Base-by-base conservation (phyloP, 179 eudicot genomes). In the Drosera spatulata region DNA sequence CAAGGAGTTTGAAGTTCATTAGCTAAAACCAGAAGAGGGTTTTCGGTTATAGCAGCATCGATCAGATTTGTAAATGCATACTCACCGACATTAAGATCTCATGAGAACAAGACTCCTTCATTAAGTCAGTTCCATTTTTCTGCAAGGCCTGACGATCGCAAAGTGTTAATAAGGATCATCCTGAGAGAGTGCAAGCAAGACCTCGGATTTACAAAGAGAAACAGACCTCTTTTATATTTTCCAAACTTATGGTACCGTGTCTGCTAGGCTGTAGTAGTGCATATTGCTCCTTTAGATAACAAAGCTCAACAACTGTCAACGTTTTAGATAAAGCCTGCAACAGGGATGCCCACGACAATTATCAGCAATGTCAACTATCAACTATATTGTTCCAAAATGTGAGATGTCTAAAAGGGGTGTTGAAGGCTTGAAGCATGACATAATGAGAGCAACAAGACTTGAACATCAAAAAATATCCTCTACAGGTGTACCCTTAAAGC, bases 291-390 rank as follows among this genome's bases (percentile, higher is more conserved):
- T 77, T 81, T 10, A 83, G 66, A 69, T 83, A 83, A 62, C 72
- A 85, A 11, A 81, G 78, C 71, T 85, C 89, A 43, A 85, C 87
- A 12, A 67, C 77, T 3, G 82, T 79, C 69, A 83, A 71, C 8
- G 87, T 79, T 61, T 88, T 83, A 0, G 89, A 85, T 61, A 85
- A 63, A 55, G 95, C 90, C 93, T 84, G 80, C 33, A 37, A 61
- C 56, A 56, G 41, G 44, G 42, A 54, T 40, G 37, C 33, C 33
- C 33, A 22, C 33, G 39, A 47, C n/a, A 6, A 55, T 12, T 22
- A 9, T 5, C 33, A 11, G 6, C 33, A 4, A 5, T 10, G 13
- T 10, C 55, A 14, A 14, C 14, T 14, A 52, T 12, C 33, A 53
- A 53, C 56, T 3, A 7, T 37, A 46, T 7, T 46, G 50, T 46